Percentiles rank a stretch among this genome's conserved stretches.
phyloP scores from a whole-genome alignment of 2,329 filamentous ascomycete species.

The Graphilbum fragrans region DNA sequence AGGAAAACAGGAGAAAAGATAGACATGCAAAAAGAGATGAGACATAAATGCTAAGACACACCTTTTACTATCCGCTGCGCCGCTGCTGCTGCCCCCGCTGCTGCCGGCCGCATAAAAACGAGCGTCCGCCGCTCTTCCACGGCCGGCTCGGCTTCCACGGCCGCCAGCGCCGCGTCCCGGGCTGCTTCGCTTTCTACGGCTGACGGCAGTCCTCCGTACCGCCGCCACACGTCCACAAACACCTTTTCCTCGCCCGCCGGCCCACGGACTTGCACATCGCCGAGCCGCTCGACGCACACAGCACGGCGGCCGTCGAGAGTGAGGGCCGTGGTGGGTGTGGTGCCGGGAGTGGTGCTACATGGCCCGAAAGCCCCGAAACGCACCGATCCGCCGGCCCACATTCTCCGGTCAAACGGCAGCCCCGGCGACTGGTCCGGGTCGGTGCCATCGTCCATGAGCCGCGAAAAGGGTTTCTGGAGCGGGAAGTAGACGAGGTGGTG shows the following conservation, averaged over 20 bases:
- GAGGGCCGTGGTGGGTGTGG: slow-evolving; percentile 11
- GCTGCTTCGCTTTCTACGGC: not conserved
- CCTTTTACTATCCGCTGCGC: slow-evolving; percentile 12
- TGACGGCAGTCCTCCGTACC: slow-evolving; percentile 2
- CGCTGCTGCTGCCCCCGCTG: no score
- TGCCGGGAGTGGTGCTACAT: no score
- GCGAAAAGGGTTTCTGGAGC: slow-evolving; percentile 45
- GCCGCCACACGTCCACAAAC: slow-evolving; percentile 37
- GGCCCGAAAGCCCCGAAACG: no score
- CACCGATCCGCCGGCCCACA: slow-evolving; percentile 81
- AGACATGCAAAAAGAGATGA: not conserved
- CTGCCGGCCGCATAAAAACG: slow-evolving; percentile 34
- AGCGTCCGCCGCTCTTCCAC: slow-evolving; percentile 37
- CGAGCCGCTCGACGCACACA: slow-evolving; percentile 30
- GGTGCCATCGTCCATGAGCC: slow-evolving; percentile 71
- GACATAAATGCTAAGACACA: slow-evolving; percentile 4
- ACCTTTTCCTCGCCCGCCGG: slow-evolving; percentile 27
- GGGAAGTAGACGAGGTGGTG: slow-evolving; percentile 88
- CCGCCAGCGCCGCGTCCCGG: not conserved
- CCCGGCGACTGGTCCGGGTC: slow-evolving; percentile 70
- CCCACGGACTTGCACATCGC: slow-evolving; percentile 9
- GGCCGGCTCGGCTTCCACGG: slow-evolving; percentile 12
- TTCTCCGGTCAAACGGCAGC: slow-evolving; percentile 55
- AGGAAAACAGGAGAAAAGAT: not conserved
- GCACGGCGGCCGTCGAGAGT: slow-evolving; percentile 25